Evolutionary conservation across 73 alveolate species (phyloP), one percentile per base, ranked within the genome.

Genomic region (Paraurostyla sp.): DNA sequence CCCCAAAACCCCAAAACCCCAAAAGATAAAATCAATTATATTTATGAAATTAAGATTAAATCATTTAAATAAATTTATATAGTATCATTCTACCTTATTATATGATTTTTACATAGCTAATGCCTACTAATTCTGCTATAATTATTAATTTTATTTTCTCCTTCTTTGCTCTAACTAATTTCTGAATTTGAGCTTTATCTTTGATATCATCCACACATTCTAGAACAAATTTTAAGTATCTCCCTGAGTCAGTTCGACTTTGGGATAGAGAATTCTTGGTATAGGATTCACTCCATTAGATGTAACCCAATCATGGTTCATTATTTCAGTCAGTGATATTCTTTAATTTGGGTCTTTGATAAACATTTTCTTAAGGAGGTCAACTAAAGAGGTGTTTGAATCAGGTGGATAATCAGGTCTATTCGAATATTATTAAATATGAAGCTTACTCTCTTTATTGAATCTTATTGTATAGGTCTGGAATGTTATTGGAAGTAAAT

Each of bases 311-410:
- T 93, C 89, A 85, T 94, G 96, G 23, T 85, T 73, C 86, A 82
- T 73, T 18, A 94, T 90, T 65, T 94, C 94, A 15, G 78, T 75
- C 23, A 92, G 38, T 20, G 85, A 23, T 9, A 94, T 73, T 81
- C 98, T 93, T 56, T 89, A 83, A 0, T 92, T 90, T 0, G 98
- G 94, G 49, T 94, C 94, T 87, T 81, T 92, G n/a, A 89, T 82
- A 18, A 94, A 33, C 87, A 94, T 83, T 36, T 90, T 84, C 71
- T 92, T 49, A 15, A 94, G 59, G 56, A 94, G 71, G 65, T 89
- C 96, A 54, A 63, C 50, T 50, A 89, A 40, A 0, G 42, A 42
- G 16, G 76, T 46, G 20, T 75, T 49, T 3, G 83, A 32, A 4
- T 65, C 88, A 27, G 43, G 20, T 1, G 86, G 84, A 69, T 50